Base-by-base conservation (phyloP, 164 flowering plant genomes). In the Umbellularia californica region DNA sequence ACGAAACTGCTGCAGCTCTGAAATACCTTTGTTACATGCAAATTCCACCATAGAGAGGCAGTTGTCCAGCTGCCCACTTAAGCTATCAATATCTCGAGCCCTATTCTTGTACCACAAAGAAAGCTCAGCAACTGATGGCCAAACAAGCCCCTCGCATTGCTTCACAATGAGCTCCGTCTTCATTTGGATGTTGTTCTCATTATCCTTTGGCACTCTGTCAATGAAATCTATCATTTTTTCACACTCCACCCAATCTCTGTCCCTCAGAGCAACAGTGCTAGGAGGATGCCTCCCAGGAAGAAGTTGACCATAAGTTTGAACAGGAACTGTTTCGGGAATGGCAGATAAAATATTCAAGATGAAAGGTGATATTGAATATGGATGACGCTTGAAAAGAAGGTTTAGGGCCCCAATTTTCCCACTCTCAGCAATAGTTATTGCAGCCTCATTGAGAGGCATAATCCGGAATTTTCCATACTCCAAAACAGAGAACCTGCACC, bases 341-440 rank as follows among this genome's bases (percentile, higher is more conserved):
- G 97, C 88, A 83, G 90, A 82, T 76, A 96, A 83, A 76, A 91
- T 82, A 52, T 89, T 84, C 85, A 94, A 79, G 84, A 91, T 84
- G 69, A 69, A 84, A 76, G 94, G 85, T 84, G 85, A 65, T 69
- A 94, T 65, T 19, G 99, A 92, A 86, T 85, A 96, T 65, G 93
- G 92, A 82, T 96, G 99, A n/a, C 98, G 97, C 89, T 92, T 96
- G 83, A 96, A 94, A 63, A 96, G 90, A 28, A 94, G 88, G 79
- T 96, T 96, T 30, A 96, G 81, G 66, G 99, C 97, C 69, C 98
- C 99, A 81, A 96, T 92, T 79, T 94, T 96, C 68, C 99, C 99
- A 85, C 82, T 87, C 82, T 89, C 94, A 62, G 99, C 94, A 79
- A 94, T 92, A 70, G 74, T 72, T 14, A 87, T 65, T 78, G 94